Conservation (phyloP, 768 basidiomycete genomes). For the Kwoniella sp. region DNA sequence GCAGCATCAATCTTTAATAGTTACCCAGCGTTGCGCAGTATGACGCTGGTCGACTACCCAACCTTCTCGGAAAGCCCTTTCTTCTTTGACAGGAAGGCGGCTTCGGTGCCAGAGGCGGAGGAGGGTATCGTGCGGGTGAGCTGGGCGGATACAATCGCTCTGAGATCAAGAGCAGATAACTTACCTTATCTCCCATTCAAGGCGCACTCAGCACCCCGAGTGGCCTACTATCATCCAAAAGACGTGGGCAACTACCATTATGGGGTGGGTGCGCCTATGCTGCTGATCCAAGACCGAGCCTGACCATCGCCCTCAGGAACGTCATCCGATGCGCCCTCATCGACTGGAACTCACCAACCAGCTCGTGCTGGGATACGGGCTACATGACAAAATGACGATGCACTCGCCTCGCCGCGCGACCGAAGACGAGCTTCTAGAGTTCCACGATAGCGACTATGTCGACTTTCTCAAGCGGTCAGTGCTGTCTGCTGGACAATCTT, state of each 20-base stretch:
- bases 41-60: conserved; percentile 18
- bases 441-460: conserved; percentile 92
- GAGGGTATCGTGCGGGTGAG: conserved; percentile 45
- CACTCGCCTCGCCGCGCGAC: conserved; percentile 86
- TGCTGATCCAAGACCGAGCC: background rate
- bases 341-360: conserved; percentile 93
- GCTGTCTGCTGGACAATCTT: background rate
- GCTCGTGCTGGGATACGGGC: conserved; percentile 88
- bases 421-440: conserved; percentile 77
- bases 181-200: conserved; percentile 27
- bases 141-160: too few relatives aligned
- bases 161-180: background rate
- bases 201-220: conserved; percentile 80
- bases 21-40: too few relatives aligned
- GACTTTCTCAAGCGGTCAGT: conserved; percentile 86
- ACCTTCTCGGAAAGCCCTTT: conserved; percentile 51
- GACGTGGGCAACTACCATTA: conserved; percentile 94
- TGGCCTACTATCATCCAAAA: conserved; percentile 94
- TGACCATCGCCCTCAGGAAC: conserved; percentile 60
- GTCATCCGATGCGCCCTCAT: conserved; percentile 98
- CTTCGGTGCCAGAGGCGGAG: conserved; percentile 37
- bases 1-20: too few relatives aligned
- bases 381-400: conserved; percentile 93
- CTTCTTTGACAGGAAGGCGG: conserved; percentile 44
- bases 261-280: conserved; percentile 60